Percentiles rank a stretch among this genome's conserved stretches.
Conservation (phyloP, 2,329 filamentous ascomycete species). For the Epichloe gansuensis region DNA sequence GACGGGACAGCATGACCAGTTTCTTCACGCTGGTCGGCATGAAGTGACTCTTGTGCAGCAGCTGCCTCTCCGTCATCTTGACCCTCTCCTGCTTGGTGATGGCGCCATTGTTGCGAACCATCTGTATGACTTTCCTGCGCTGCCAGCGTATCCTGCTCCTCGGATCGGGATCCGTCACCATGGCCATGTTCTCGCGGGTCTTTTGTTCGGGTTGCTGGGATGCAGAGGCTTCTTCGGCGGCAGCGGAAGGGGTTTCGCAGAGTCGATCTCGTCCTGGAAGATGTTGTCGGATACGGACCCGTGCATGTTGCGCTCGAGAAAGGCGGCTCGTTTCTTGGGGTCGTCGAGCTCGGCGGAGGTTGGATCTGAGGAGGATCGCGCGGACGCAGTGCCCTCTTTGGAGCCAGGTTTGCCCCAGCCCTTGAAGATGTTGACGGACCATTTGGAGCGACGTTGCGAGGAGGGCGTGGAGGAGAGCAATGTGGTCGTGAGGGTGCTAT, state of each 20-base stretch:
- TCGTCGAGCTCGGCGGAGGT: conserved; percentile 26
- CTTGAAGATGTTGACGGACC: conserved; percentile 29
- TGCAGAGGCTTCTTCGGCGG: conserved; percentile 6
- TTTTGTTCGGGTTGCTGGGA: conserved; percentile 23
- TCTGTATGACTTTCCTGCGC: conserved; percentile 70
- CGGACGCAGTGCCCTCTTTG: conserved; percentile 19
- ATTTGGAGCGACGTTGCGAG: conserved; percentile 29
- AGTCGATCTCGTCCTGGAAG: conserved; percentile 46
- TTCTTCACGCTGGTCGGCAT: conserved; percentile 89
- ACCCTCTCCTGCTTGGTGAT: conserved; percentile 52
- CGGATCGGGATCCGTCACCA: conserved; percentile 65
- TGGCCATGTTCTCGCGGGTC: conserved; percentile 41
- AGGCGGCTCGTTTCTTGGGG: conserved; percentile 28
- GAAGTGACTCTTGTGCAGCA: conserved; percentile 50
- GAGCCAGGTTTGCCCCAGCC: conserved; percentile 20
- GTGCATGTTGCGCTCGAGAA: conserved; percentile 27
- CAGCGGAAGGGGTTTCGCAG: conserved; percentile 17
- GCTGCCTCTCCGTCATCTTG: conserved; percentile 47
- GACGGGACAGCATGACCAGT: conserved; percentile 69
- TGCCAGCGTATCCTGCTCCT: conserved; percentile 61
- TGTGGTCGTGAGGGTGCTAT: conserved; percentile 9
- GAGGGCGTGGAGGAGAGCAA: conserved; percentile 9
- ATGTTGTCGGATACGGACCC: conserved; percentile 43
- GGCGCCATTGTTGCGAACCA: conserved; percentile 47
- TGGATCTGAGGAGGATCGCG: conserved; percentile 12